Conservation (phyloP, 2,329 filamentous ascomycete genomes). For the Calonectria hongkongensis region DNA sequence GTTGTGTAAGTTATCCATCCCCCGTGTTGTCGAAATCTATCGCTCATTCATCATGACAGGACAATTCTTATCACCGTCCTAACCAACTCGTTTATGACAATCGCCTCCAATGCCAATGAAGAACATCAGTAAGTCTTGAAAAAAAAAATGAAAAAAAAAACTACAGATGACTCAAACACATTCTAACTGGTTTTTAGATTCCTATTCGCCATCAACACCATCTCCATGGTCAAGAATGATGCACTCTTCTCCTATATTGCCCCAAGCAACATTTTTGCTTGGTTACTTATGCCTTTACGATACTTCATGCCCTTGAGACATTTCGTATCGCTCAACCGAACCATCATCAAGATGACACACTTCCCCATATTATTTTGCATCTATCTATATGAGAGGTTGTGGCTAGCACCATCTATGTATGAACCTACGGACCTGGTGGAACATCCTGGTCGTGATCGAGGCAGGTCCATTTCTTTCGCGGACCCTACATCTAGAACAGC, state of each 20-base stretch:
- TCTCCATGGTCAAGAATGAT: slow-evolving; percentile 99
- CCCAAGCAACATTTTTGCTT: slow-evolving; percentile 92
- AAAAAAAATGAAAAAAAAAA: accelerated
- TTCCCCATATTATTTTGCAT: slow-evolving; percentile 91
- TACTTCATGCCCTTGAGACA: slow-evolving; percentile 86
- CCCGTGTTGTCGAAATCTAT: slow-evolving; percentile 1
- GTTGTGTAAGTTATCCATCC: slow-evolving; percentile 76
- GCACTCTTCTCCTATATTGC: slow-evolving; percentile 95
- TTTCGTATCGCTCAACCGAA: slow-evolving; percentile 92
- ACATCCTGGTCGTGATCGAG: slow-evolving; percentile 72
- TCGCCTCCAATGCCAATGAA: slow-evolving; percentile 93
- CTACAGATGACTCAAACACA: too few species aligned
- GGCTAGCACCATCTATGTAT: slow-evolving; percentile 84
- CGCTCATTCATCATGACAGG: slow-evolving; percentile 56
- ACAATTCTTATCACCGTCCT: slow-evolving; percentile 97
- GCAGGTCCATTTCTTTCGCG: slow-evolving; percentile 73
- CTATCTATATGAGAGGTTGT: slow-evolving; percentile 88
- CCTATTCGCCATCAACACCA: slow-evolving; percentile 96
- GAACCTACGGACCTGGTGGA: slow-evolving; percentile 93
- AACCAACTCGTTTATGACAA: slow-evolving; percentile 96
- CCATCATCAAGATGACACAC: slow-evolving; percentile 92
- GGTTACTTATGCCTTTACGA: slow-evolving; percentile 88
- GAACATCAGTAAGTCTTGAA: slow-evolving; percentile 80
- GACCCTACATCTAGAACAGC: slow-evolving; percentile 74
- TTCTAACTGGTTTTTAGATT: slow-evolving; percentile 70